Base-by-base conservation (phyloP, 1,139 yeast genomes). In the Yamadazyma trypodendri region DNA sequence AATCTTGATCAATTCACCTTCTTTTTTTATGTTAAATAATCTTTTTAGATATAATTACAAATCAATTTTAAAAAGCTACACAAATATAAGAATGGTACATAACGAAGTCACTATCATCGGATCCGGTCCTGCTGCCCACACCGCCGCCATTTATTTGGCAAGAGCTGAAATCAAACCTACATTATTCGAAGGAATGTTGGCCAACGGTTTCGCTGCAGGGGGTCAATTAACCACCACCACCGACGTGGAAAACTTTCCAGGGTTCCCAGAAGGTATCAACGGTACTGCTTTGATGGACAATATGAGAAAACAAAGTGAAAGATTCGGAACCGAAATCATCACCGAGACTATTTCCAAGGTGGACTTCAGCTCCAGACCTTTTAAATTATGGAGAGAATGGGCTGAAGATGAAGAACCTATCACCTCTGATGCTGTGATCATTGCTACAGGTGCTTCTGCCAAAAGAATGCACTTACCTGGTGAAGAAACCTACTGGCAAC, bases 121-220 rank as follows among this genome's bases (percentile, higher is more conserved):
- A 34, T 90, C 97, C 37, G 98, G 98, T 52, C 98, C 98, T 39
- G 98, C 98, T 44, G 98, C 97, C 40, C 97, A 92, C 74, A 92
- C 98, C 33, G 98, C 98, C 36, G 98, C 98, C 51, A 87, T 92
- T 63, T 92, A 92, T 66, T 75, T 92, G 44, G 83, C 97, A 23
- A 82, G 98, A 65, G 98, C 98, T 28, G 98, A 92, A 72, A 81
- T 89, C 60, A 83, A 85, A 67, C 97, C 98, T 25, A 83, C 88
- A 27, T 65, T 92, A 53, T 92, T 87, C 67, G 98, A 92, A 69
- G 98, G 98, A 54, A 74, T 92, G 84, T 70, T 92, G 61, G 98
- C 98, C 48, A 92, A 92, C 63, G 98, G 97, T 48, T 79, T 90
- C 52, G 98, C 98, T 36, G 97, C 98, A 22, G 98, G 98, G 53